Evolutionary conservation across 345 rosid species (phyloP).

Genomic region (Sisymbrium altissimum): DNA sequence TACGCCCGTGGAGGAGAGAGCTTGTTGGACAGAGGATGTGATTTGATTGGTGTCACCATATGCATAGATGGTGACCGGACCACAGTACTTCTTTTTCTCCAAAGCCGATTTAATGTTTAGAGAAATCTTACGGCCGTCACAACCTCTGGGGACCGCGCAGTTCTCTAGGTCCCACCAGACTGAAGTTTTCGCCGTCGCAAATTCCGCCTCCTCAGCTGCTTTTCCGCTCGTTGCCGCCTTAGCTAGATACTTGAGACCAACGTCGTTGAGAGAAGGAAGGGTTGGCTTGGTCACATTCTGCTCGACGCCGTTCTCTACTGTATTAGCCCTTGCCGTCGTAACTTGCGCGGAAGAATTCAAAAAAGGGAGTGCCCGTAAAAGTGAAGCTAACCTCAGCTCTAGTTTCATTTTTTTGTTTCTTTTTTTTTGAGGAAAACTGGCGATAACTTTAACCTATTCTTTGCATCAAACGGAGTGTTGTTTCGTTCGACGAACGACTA

Average conservation of each 20-base stretch:
- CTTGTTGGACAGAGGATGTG: conserved; percentile 50
- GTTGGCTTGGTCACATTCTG: neutral
- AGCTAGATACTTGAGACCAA: neutral
- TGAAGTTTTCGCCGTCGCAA: conserved; percentile 38
- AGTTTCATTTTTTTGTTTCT: no score
- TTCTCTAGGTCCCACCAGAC: conserved; percentile 92
- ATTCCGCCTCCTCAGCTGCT: conserved; percentile 30
- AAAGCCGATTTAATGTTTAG: conserved; percentile 64
- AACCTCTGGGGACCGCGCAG: conserved; percentile 61
- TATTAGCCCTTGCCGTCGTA: neutral
- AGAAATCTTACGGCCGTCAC: conserved; percentile 56
- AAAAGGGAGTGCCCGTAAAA: no score
- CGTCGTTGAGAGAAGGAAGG: neutral
- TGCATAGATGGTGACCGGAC: conserved; percentile 69
- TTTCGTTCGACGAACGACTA: no score
- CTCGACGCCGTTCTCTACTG: neutral
- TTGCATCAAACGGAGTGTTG: no score
- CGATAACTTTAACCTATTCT: no score
- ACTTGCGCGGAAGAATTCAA: no score
- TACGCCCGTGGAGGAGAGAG: conserved; percentile 73
- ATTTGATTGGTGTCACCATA: conserved; percentile 65
- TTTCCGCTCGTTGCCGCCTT: neutral
- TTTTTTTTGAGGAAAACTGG: no score
- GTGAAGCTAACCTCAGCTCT: no score
- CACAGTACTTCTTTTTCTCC: conserved; percentile 38